Evolutionary conservation across 2,329 filamentous ascomycete species (phyloP), one percentile per base, ranked within the genome.

Genomic region (Calonectria pseudoreteaudii): DNA sequence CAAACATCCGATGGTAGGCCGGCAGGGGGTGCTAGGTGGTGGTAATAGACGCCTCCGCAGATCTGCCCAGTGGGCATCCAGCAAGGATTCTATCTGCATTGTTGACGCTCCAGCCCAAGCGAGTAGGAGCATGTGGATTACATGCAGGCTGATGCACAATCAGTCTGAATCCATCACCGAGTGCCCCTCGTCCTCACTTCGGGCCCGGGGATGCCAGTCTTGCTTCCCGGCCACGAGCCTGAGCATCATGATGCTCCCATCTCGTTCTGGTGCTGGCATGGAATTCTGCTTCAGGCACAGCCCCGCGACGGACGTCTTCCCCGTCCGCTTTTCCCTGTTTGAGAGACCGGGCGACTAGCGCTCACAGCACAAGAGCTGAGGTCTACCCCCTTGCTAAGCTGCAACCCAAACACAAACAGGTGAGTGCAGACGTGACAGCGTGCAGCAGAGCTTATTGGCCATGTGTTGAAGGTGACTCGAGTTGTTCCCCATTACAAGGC

Each of bases 381-480:
- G 74, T 71, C 72, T 77, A 72, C 76, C 71, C 78, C 69, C 71
- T 56, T 75, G 73, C 64, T 62, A 74, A 70, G 20, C 66, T 72
- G 74, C 65, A 72, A 62, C 58, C 73, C 70, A 78, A 73, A 67
- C 56, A 76, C 73, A 68, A 66, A 66, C 70, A 76, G 74, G 66
- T 71, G 73, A 68, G 75, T 76, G 74, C 62, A 74, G 71, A 78
- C 79, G 79, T 80, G 79, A 77, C 72, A 78, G 68, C 16, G 64
- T 14, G 73, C 66, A 30, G 31, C 18, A 8, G 44, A 41, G 70
- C 50, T 68, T 60, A 80, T 81, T 81, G 79, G 79, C 66, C 66
- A 62, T 58, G 26, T 38, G 18, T 13, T 28, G 23, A 34, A 53
- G 31, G 18, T 52, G 44, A 34, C 52, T 44, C 44, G 23, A 53